These are phyloP conservation scores for Candida broadrunensis DNA, from an alignment of 805 yeast genomes.

Conservation along the genomic window DNA sequence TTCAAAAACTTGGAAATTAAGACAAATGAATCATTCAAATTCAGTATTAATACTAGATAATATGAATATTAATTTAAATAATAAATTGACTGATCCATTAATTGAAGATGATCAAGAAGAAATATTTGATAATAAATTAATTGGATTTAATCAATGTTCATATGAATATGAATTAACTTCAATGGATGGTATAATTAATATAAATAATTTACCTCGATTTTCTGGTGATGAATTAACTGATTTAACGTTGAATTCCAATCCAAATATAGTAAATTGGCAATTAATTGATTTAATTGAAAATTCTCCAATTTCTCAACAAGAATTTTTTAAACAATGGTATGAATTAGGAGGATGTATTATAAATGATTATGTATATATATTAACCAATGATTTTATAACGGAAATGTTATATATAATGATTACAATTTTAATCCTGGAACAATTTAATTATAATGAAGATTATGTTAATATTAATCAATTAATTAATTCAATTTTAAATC, in stretches of 20 bases:
- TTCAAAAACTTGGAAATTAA: slow-evolving; percentile 56
- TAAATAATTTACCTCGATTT: slow-evolving; percentile 23
- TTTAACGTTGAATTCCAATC: background rate
- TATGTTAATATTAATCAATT: slow-evolving; percentile 1
- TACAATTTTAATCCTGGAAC: slow-evolving; percentile 21
- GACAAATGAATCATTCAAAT: slow-evolving; percentile 86
- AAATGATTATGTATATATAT: slow-evolving; percentile 38
- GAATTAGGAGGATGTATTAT: slow-evolving; percentile 53
- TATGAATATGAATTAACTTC: slow-evolving; percentile 34
- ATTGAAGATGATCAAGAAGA: background rate
- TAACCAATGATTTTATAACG: slow-evolving; percentile 21
- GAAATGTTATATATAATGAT: slow-evolving; percentile 24
- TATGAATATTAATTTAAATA: slow-evolving; percentile 8
- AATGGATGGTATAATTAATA: slow-evolving; percentile 27
- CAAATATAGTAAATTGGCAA: background rate
- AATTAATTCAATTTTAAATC: background rate
- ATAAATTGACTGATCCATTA: slow-evolving; percentile 1
- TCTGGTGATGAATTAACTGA: slow-evolving; percentile 15
- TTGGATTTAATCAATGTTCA: slow-evolving; percentile 26
- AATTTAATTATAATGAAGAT: slow-evolving; percentile 15
- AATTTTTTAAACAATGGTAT: slow-evolving; percentile 54
- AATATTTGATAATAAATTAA: slow-evolving; percentile 9
- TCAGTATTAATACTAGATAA: slow-evolving; percentile 57
- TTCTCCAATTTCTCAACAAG: slow-evolving; percentile 54
- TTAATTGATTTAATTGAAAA: slow-evolving; percentile 33